Percentiles rank a stretch among this genome's conserved stretches.
Evolutionary conservation across 2,329 filamentous ascomycete genomes (phyloP).

Genomic region (Pseudogymnoascus sp.): DNA sequence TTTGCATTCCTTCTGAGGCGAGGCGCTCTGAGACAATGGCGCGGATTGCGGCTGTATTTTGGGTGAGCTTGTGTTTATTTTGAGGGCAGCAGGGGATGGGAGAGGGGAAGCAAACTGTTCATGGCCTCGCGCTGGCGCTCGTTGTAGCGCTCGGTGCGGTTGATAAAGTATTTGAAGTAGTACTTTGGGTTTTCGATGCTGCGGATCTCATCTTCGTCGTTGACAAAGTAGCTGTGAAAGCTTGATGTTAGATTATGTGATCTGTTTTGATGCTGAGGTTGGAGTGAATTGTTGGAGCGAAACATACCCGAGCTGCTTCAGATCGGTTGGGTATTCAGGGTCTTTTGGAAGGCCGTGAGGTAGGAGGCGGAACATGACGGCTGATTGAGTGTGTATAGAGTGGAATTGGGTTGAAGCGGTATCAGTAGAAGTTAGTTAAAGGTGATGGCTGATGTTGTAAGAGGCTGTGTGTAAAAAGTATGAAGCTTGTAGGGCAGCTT

Average conservation of each 20-base stretch:
- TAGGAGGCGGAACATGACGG: constrained; percentile 66
- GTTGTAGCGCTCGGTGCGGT: constrained; percentile 69
- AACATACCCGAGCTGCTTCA: constrained; percentile 64
- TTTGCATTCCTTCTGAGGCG: constrained; percentile 47
- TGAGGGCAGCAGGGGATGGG: background rate
- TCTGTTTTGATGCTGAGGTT: background rate
- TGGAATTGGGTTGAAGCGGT: background rate
- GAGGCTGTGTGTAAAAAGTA: background rate
- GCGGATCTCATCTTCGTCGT: constrained; percentile 65
- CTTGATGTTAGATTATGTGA: background rate
- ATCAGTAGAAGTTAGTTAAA: background rate
- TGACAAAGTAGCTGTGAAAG: constrained; percentile 63
- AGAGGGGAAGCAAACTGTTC: constrained; percentile 48
- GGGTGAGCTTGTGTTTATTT: background rate
- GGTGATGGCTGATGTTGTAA: background rate
- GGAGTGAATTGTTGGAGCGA: background rate
- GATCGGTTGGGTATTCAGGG: constrained; percentile 52
- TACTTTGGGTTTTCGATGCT: constrained; percentile 56
- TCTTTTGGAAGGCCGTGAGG: constrained; percentile 64
- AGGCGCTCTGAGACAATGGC: constrained; percentile 55
- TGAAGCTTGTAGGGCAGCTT: background rate
- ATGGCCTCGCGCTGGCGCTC: constrained; percentile 65
- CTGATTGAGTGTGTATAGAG: background rate
- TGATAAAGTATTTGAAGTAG: constrained; percentile 67
- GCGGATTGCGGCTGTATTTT: constrained; percentile 49